A percentile compares a stretch with the other conserved stretches of the same genome.
phyloP scores from a whole-genome alignment of 306 rosid species.

The Begonia masoniana region DNA sequence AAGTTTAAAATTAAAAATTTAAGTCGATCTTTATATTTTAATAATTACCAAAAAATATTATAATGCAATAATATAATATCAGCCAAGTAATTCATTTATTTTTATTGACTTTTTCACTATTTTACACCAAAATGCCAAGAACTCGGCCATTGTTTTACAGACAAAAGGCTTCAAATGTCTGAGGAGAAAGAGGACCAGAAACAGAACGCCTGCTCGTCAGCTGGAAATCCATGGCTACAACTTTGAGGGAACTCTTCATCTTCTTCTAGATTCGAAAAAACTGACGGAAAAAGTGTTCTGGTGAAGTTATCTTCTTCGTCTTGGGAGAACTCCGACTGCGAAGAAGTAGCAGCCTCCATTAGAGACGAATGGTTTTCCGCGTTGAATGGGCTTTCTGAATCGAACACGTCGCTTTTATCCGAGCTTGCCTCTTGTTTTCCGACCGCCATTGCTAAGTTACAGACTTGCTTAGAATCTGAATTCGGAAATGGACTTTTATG shows the following conservation, averaged over 20 bases:
- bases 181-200: constrained; percentile 36
- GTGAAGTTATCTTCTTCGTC: constrained; percentile 46
- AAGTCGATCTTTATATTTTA: too few relatives aligned
- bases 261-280: constrained; percentile 44
- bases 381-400: constrained; percentile 46
- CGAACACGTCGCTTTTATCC: constrained; percentile 52
- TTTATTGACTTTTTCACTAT: too few relatives aligned
- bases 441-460: constrained; percentile 9
- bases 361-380: constrained; percentile 40
- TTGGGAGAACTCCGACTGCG: constrained; percentile 62
- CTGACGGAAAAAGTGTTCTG: constrained; percentile 28
- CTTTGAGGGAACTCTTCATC: constrained; percentile 31
- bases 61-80: too few relatives aligned
- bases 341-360: constrained; percentile 51
- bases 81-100: too few relatives aligned
- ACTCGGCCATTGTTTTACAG: too few relatives aligned
- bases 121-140: too few relatives aligned
- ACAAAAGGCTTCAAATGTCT: neutral
- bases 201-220: constrained; percentile 50
- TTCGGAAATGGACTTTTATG: constrained; percentile 22
- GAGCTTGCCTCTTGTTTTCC: constrained; percentile 74
- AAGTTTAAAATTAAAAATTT: too few relatives aligned
- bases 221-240: constrained; percentile 30
- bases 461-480: constrained; percentile 18
- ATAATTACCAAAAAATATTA: too few relatives aligned